A percentile compares a stretch with the other conserved stretches of the same genome.
Evolutionary conservation across 2,329 filamentous ascomycete genomes (phyloP).

Genomic region (Hymenoscyphus linearis): DNA sequence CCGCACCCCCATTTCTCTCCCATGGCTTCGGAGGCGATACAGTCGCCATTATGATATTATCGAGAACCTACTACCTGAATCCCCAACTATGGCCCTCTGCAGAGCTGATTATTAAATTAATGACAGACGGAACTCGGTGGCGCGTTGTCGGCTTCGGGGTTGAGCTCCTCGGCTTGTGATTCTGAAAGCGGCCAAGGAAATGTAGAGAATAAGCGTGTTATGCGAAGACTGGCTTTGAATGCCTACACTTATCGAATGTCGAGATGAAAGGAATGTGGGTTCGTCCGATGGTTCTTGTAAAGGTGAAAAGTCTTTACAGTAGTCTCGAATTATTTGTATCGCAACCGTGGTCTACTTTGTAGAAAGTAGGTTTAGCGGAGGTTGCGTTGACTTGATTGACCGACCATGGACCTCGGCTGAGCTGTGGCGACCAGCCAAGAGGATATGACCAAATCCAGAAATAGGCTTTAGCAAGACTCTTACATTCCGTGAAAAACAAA

Average conservation of each 20-base stretch:
- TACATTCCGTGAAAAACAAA: too few relatives aligned
- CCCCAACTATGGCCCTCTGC: conserved; percentile 5
- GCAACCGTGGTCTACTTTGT: too few relatives aligned
- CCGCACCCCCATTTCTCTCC: conserved; percentile 61
- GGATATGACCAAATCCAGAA: too few relatives aligned
- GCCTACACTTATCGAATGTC: background rate
- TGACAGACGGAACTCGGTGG: conserved; percentile 3
- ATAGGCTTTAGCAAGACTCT: too few relatives aligned
- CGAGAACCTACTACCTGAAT: conserved; percentile 4
- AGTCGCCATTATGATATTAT: conserved; percentile 38
- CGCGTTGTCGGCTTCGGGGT: background rate
- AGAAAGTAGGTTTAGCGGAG: too few relatives aligned
- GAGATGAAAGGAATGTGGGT: background rate
- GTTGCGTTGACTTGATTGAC: too few relatives aligned
- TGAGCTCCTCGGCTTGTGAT: background rate
- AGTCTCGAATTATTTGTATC: too few relatives aligned
- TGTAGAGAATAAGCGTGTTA: background rate
- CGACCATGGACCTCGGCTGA: too few relatives aligned
- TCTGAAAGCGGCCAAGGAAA: background rate
- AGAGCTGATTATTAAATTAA: conserved; percentile 16
- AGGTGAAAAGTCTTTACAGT: too few relatives aligned
- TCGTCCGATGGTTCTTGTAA: background rate
- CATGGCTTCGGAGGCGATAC: conserved; percentile 94
- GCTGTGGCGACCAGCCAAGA: too few relatives aligned
- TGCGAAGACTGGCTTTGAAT: background rate